phyloP scores from a whole-genome alignment of 148 eudicot species.

The Rhododendron kiyosumense region DNA sequence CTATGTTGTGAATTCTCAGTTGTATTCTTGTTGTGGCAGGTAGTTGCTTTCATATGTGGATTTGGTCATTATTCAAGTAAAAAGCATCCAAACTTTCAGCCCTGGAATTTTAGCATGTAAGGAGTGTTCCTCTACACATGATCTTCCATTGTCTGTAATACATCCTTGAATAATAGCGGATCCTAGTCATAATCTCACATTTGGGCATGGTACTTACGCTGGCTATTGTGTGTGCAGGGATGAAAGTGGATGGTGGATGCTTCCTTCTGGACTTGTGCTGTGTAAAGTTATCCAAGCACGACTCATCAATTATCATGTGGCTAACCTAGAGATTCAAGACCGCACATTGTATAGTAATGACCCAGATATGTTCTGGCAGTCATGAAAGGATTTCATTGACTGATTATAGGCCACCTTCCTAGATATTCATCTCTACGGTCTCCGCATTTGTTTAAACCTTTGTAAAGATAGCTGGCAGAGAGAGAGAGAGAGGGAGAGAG shows the following conservation, averaged over 20 bases:
- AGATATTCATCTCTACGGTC: neutral
- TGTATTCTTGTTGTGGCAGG: slow-evolving; percentile 33
- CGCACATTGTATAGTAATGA: slow-evolving; percentile 71
- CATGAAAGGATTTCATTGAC: slow-evolving; percentile 21
- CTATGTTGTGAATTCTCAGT: neutral
- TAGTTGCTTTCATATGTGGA: slow-evolving; percentile 75
- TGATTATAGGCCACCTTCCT: neutral
- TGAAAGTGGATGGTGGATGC: slow-evolving; percentile 95
- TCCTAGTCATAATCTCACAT: slow-evolving; percentile 8
- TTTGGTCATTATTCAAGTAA: slow-evolving; percentile 51
- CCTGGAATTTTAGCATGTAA: slow-evolving; percentile 84
- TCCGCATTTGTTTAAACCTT: neutral
- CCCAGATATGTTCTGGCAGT: slow-evolving; percentile 72
- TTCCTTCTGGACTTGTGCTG: slow-evolving; percentile 60
- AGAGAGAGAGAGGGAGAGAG: neutral
- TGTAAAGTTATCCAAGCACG: slow-evolving; percentile 73
- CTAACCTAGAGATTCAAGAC: slow-evolving; percentile 93
- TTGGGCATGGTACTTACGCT: neutral
- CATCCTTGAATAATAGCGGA: neutral
- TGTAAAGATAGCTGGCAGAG: neutral
- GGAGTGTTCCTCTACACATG: slow-evolving; percentile 2
- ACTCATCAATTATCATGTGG: slow-evolving; percentile 77
- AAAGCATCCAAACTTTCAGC: slow-evolving; percentile 33
- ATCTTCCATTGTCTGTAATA: neutral
- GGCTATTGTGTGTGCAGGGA: slow-evolving; percentile 46